These are phyloP conservation scores for Carex littledalei DNA, from an alignment of 176 grass and related monocot genomes.

Conservation along the genomic window DNA sequence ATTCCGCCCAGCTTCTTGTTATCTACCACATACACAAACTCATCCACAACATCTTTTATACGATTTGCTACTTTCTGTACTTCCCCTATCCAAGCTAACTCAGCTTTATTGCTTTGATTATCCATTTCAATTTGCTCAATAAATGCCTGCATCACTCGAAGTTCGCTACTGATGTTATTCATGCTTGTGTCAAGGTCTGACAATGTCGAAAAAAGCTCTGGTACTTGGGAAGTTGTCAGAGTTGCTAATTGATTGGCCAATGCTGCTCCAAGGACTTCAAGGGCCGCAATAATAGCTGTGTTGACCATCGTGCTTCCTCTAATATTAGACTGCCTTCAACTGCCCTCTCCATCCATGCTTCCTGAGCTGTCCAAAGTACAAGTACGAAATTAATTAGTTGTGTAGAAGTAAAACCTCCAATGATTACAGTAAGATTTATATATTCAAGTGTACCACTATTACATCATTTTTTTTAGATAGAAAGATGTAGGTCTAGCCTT, in stretches of 20 bases:
- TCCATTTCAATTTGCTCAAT: neutral
- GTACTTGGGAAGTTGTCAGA: neutral
- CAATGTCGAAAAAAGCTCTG: neutral
- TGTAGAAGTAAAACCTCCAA: too few species aligned
- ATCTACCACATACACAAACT: constrained; percentile 7
- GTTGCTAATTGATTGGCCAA: constrained; percentile 15
- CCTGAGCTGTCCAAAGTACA: too few species aligned
- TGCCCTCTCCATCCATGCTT: too few species aligned
- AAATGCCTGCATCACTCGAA: constrained; percentile 19
- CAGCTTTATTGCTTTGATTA: neutral
- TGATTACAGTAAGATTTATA: too few species aligned
- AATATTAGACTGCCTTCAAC: neutral
- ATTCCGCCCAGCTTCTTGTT: neutral
- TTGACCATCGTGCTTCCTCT: constrained; percentile 2
- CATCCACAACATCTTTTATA: constrained; percentile 39
- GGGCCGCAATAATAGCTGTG: constrained; percentile 11
- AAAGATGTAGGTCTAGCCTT: too few species aligned
- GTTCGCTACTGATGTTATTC: neutral
- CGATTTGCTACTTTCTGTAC: constrained; percentile 25
- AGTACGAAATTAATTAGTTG: too few species aligned
- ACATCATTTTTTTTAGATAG: too few species aligned
- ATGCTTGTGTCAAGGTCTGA: neutral
- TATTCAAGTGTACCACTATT: too few species aligned
- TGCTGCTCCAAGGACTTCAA: neutral
- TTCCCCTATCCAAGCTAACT: constrained; percentile 6